Evolutionary conservation across 768 basidiomycete species (phyloP).

Genomic region (Cystobasidium onofrii): DNA sequence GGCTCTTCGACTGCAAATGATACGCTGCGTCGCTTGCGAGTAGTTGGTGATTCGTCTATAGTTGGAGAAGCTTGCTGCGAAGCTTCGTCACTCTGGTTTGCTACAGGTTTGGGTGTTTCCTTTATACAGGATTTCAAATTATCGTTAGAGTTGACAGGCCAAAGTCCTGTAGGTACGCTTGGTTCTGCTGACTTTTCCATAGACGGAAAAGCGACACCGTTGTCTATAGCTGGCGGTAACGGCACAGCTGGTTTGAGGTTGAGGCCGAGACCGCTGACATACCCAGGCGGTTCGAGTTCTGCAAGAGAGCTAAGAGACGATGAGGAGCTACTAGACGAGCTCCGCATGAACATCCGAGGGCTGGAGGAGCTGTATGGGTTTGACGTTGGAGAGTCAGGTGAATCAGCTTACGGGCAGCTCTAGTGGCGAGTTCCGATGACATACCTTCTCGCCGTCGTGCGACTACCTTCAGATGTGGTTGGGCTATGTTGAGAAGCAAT

Average conservation of each 20-base stretch:
- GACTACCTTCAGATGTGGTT: not conserved
- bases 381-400: not conserved
- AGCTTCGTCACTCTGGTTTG: not conserved
- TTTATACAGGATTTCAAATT: not conserved
- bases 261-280: not conserved
- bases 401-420: not conserved
- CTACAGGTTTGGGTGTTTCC: not conserved
- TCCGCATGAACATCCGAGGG: not conserved
- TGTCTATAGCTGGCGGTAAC: not conserved
- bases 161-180: not conserved
- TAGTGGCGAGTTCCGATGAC: not conserved
- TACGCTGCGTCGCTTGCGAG: not conserved
- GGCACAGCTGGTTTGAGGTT: not conserved
- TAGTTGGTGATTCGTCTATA: not conserved
- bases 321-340: not conserved
- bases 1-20: not conserved
- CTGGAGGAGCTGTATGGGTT: not conserved
- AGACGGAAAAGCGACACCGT: not conserved
- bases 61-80: not conserved
- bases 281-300: not conserved
- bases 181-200: not conserved
- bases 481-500: not conserved
- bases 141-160: not conserved
- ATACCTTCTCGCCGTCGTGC: not conserved
- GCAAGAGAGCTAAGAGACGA: not conserved